Evolutionary conservation across 306 rosid genomes (phyloP).

Genomic region (Sicyos baderoa): DNA sequence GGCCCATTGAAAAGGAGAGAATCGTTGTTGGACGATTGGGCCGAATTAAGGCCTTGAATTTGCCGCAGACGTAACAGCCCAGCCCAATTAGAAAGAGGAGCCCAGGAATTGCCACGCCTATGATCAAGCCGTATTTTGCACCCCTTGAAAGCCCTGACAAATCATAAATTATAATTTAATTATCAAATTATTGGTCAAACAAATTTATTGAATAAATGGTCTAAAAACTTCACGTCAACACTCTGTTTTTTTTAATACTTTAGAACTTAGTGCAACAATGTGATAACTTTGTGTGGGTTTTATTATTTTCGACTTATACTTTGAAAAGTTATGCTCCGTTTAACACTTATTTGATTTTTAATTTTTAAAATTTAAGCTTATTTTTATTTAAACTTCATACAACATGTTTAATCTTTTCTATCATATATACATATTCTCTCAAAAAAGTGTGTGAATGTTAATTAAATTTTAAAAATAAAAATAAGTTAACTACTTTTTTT

Average conservation of each 20-base stretch:
- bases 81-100: conserved; percentile 44
- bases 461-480: too few relatives aligned
- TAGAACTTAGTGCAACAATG: too few relatives aligned
- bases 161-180: not conserved
- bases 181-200: not conserved
- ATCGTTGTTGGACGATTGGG: conserved; percentile 14
- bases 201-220: not conserved
- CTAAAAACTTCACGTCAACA: not conserved
- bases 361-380: too few relatives aligned
- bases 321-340: too few relatives aligned
- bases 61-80: conserved; percentile 25
- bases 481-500: too few relatives aligned
- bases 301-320: too few relatives aligned
- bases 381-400: too few relatives aligned
- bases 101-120: conserved; percentile 60
- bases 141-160: conserved; percentile 45
- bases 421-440: too few relatives aligned
- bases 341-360: too few relatives aligned
- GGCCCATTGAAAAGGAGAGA: conserved; percentile 12
- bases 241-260: not conserved
- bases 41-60: not conserved
- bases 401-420: too few relatives aligned
- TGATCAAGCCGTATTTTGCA: conserved; percentile 45
- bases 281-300: too few relatives aligned
- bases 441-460: too few relatives aligned